phyloP scores from a whole-genome alignment of 345 rosid species.

The Citrus sp. region DNA sequence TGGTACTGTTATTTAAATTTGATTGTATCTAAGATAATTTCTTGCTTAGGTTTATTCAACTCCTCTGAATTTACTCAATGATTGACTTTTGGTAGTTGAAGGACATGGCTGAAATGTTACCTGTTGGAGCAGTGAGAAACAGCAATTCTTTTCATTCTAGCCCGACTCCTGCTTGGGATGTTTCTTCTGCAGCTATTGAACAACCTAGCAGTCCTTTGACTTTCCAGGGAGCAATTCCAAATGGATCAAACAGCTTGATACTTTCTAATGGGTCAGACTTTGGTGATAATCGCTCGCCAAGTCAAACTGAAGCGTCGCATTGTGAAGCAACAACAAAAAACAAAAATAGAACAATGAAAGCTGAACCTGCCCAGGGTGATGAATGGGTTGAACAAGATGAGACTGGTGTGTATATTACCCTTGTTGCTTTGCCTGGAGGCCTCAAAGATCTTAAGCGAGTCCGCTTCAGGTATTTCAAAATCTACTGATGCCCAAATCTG shows the following conservation, averaged over 20 bases:
- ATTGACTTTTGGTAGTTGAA: slow-evolving; percentile 44
- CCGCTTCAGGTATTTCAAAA: slow-evolving; percentile 61
- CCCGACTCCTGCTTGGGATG: slow-evolving; percentile 31
- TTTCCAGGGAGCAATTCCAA: slow-evolving; percentile 32
- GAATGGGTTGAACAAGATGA: slow-evolving; percentile 83
- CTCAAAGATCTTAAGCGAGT: slow-evolving; percentile 74
- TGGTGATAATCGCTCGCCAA: slow-evolving; percentile 26
- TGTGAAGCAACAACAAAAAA: slow-evolving; percentile 41
- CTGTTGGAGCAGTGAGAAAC: slow-evolving; percentile 38
- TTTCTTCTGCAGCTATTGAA: slow-evolving; percentile 25
- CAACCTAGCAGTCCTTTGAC: slow-evolving; percentile 21
- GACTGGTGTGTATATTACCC: slow-evolving; percentile 71
- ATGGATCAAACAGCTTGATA: slow-evolving; percentile 26
- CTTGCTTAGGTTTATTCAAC: background rate
- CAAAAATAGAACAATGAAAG: slow-evolving; percentile 38
- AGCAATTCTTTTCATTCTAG: slow-evolving; percentile 31
- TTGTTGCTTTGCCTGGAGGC: slow-evolving; percentile 64
- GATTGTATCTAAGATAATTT: background rate
- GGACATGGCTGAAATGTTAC: slow-evolving; percentile 74
- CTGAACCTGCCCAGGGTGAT: slow-evolving; percentile 40
- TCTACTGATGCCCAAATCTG: background rate
- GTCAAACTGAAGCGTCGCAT: slow-evolving; percentile 33
- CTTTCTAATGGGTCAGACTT: slow-evolving; percentile 40
- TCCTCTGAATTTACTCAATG: background rate
- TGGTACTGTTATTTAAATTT: background rate